A percentile compares a stretch with the other conserved stretches of the same genome.
Evolutionary conservation across 73 alveolate genomes (phyloP).

Genomic region (Paramecium sexaurelia): DNA sequence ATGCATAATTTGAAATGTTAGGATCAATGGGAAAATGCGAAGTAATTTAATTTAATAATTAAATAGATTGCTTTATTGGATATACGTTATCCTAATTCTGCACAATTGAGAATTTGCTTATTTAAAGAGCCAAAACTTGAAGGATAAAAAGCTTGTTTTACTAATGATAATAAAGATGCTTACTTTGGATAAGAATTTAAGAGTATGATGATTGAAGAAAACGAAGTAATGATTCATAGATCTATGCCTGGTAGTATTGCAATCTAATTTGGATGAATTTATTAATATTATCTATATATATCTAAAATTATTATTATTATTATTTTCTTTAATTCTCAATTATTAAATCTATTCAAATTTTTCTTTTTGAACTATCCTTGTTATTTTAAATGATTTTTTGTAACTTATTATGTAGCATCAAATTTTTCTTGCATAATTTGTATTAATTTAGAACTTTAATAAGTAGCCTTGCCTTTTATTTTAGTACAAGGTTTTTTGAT

Average conservation of each 20-base stretch:
- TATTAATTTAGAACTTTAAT: too few species aligned
- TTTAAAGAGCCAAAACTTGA: conserved; percentile 36
- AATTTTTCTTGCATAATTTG: too few species aligned
- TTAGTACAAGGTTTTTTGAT: too few species aligned
- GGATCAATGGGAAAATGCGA: conserved; percentile 36
- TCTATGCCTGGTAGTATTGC: conserved; percentile 60
- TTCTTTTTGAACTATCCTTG: too few species aligned
- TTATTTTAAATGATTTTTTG: too few species aligned
- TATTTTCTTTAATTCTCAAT: too few species aligned
- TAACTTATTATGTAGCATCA: too few species aligned
- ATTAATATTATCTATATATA: background rate
- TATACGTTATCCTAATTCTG: conserved; percentile 6
- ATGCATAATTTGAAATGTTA: background rate
- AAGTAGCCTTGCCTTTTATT: too few species aligned
- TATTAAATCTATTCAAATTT: too few species aligned
- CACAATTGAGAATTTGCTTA: conserved; percentile 27
- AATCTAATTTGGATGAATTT: conserved; percentile 29
- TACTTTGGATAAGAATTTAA: conserved; percentile 47
- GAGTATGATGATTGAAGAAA: conserved; percentile 54
- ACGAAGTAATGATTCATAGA: conserved; percentile 46
- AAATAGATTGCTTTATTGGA: conserved; percentile 37
- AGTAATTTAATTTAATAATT: background rate
- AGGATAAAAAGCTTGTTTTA: conserved; percentile 45
- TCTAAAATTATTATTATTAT: background rate
- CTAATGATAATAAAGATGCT: conserved; percentile 37